Evolutionary conservation across 2,329 filamentous ascomycete species (phyloP).

Genomic region (Pseudocercospora eumusae): DNA sequence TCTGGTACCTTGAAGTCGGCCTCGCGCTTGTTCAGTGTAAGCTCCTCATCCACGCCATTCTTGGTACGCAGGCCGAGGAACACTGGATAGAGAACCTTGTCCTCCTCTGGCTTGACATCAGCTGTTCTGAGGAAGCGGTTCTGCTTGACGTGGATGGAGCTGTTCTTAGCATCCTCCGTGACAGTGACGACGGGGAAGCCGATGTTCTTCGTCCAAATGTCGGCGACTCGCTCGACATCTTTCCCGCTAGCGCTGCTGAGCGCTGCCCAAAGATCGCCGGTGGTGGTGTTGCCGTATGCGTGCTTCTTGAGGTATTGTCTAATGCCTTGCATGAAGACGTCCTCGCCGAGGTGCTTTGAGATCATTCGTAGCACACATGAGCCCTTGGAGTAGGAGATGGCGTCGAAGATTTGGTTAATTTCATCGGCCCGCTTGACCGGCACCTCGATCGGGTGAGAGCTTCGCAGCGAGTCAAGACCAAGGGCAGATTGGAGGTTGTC

Average conservation of each 20-base stretch:
- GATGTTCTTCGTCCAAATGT: constrained; percentile 95
- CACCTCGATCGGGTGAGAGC: constrained; percentile 94
- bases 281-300: constrained; percentile 93
- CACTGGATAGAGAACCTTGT: constrained; percentile 82
- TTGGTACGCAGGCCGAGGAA: constrained; percentile 84
- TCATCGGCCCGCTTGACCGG: constrained; percentile 93
- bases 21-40: constrained; percentile 73
- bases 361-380: constrained; percentile 97
- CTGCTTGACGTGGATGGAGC: constrained; percentile 83
- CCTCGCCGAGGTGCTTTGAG: constrained; percentile 90
- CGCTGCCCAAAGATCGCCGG: constrained; percentile 85
- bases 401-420: constrained; percentile 97
- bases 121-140: constrained; percentile 92
- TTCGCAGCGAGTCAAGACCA: constrained; percentile 83
- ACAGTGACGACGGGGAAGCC: constrained; percentile 90
- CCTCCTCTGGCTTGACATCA: constrained; percentile 91
- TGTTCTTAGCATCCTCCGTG: constrained; percentile 69
- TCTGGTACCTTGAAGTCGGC: constrained; percentile 73
- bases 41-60: constrained; percentile 74
- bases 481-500: constrained; percentile 88
- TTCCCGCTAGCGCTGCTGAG: constrained; percentile 88
- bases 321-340: constrained; percentile 88
- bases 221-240: constrained; percentile 85
- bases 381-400: constrained; percentile 95
- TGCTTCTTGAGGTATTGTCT: constrained; percentile 91